A percentile compares a stretch with the other conserved stretches of the same genome.
These are phyloP conservation scores for Monilinia fructigena DNA, from an alignment of 2,329 filamentous ascomycete genomes.

Conservation along the genomic window DNA sequence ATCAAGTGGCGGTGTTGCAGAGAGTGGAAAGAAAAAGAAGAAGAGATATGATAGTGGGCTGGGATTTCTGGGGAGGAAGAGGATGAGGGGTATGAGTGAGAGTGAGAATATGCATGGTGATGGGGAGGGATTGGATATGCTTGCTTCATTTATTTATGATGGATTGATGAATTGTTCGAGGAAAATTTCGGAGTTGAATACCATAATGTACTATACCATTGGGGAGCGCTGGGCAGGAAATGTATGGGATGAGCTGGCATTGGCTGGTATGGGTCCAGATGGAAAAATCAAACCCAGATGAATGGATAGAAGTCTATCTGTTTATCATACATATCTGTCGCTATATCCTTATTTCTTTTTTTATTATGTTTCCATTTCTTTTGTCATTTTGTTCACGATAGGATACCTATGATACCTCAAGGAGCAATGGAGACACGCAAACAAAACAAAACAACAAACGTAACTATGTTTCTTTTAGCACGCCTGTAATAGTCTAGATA, in stretches of 20 bases:
- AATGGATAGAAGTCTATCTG: neutral
- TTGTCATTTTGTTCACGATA: neutral
- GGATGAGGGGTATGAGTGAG: constrained; percentile 18
- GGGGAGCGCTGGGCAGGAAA: neutral
- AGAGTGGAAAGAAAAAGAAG: constrained; percentile 40
- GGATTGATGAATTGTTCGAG: neutral
- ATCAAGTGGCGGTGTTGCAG: constrained; percentile 38
- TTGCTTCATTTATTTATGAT: constrained; percentile 2
- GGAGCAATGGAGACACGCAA: neutral
- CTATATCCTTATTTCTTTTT: neutral
- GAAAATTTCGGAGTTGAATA: constrained; percentile 9
- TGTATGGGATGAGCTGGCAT: neutral
- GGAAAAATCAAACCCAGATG: neutral
- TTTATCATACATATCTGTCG: neutral
- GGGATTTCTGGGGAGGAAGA: constrained; percentile 55
- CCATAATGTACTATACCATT: constrained; percentile 5
- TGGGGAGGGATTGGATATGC: neutral
- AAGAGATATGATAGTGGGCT: constrained; percentile 56
- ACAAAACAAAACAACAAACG: neutral
- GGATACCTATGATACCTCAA: neutral
- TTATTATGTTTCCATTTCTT: neutral
- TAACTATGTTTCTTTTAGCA: neutral
- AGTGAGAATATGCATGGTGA: neutral
- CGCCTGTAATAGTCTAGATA: neutral
- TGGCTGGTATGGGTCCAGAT: neutral